Conservation (phyloP, 768 basidiomycete species). For the Termitomyces sp. region DNA sequence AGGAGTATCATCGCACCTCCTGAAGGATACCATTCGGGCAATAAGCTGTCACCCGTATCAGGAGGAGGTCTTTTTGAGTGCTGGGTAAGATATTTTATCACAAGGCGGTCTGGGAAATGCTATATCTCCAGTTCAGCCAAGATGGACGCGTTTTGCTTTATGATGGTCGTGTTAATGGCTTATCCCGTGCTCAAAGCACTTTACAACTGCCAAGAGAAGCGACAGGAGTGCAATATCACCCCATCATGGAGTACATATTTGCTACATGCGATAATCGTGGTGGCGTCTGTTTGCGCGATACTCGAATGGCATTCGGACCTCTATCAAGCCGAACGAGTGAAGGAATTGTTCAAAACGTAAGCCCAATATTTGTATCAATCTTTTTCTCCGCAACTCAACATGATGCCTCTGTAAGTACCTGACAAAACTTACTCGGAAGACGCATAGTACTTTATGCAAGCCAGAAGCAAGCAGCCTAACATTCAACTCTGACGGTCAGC, state of each 20-base stretch:
- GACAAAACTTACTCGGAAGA: conserved; percentile 36
- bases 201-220: conserved; percentile 51
- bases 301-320: conserved; percentile 69
- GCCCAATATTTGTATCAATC: background rate
- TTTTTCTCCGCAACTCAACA: background rate
- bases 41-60: conserved; percentile 61
- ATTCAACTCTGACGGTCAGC: conserved; percentile 63
- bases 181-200: conserved; percentile 38
- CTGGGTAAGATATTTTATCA: conserved; percentile 38
- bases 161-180: conserved; percentile 41
- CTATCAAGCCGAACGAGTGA: conserved; percentile 32
- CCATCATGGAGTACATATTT: conserved; percentile 62
- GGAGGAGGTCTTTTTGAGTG: conserved; percentile 65
- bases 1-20: background rate
- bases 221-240: conserved; percentile 64
- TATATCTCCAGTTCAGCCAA: conserved; percentile 37
- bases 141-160: conserved; percentile 63
- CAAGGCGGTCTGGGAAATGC: conserved; percentile 4
- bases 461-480: conserved; percentile 65
- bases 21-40: conserved; percentile 58
- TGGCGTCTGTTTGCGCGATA: conserved; percentile 60
- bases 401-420: conserved; percentile 26
- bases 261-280: conserved; percentile 57
- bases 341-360: conserved; percentile 52
- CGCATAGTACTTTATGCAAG: conserved; percentile 34